A percentile compares a stretch with the other conserved stretches of the same genome.
phyloP scores from a whole-genome alignment of 192 early-diverging fungal species.

The Backusella liffmaniae region DNA sequence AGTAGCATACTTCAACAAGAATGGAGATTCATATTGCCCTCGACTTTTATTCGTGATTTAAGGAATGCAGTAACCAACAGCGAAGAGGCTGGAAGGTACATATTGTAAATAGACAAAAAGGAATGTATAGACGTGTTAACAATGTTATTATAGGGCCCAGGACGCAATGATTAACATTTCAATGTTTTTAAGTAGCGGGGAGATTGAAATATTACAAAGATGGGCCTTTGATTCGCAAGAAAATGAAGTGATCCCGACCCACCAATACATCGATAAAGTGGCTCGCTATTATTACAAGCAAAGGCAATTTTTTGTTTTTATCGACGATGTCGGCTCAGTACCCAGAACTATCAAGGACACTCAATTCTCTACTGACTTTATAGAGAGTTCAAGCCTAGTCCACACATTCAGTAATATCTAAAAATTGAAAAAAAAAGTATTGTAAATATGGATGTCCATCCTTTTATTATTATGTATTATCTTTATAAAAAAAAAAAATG shows the following conservation, averaged over 20 bases:
- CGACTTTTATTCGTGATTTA: not conserved
- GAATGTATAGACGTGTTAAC: not conserved
- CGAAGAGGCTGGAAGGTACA: not conserved
- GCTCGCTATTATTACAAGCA: not conserved
- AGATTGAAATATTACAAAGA: not conserved
- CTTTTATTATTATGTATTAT: not conserved
- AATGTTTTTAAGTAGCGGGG: not conserved
- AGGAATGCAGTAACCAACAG: not conserved
- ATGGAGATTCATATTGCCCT: constrained; percentile 2
- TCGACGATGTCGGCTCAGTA: constrained; percentile 3
- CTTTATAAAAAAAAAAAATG: not conserved
- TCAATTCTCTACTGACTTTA: not conserved
- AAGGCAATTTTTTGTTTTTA: not conserved
- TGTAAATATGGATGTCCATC: not conserved
- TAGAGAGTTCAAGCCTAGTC: not conserved
- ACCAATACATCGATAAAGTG: not conserved
- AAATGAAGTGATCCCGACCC: not conserved
- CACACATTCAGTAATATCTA: not conserved
- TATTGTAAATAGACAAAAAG: not conserved
- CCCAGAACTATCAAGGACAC: not conserved
- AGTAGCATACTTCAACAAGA: not conserved
- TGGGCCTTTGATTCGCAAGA: not conserved
- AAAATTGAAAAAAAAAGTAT: not conserved
- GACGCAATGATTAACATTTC: not conserved
- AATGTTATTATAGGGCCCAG: not conserved